Conservation (phyloP, 1,284 basidiomycete species). For the Grifola frondosa region DNA sequence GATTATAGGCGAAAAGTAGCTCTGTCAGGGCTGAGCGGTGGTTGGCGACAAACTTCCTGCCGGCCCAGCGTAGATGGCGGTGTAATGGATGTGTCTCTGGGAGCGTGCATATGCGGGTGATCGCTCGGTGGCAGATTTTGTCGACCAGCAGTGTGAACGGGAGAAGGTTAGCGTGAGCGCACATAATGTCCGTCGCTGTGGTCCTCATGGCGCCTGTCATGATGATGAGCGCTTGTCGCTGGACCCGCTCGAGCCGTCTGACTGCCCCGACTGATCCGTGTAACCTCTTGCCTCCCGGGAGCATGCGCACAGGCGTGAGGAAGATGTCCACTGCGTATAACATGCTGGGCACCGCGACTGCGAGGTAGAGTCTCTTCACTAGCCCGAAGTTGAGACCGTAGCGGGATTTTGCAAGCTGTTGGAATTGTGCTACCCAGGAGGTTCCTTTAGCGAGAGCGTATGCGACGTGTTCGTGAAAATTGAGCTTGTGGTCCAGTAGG, state of each 20-base stretch:
- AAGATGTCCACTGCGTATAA: constrained; percentile 38
- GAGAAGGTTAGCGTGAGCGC: constrained; percentile 32
- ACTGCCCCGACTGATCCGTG: constrained; percentile 14
- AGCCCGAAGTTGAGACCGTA: constrained; percentile 2
- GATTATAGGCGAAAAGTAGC: constrained; percentile 16
- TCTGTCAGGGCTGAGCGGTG: constrained; percentile 23
- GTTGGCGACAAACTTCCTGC: constrained; percentile 6
- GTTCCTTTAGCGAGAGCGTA: constrained; percentile 33
- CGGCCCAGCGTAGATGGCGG: constrained; percentile 10
- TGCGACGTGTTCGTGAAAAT: constrained; percentile 32
- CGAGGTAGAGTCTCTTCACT: constrained; percentile 21
- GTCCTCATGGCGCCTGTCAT: constrained; percentile 37
- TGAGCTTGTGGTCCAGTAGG: constrained; percentile 34
- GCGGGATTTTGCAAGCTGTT: constrained; percentile 19
- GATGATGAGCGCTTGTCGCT: constrained; percentile 30
- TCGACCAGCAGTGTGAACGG: constrained; percentile 31
- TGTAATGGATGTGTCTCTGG: constrained; percentile 34
- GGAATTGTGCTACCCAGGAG: constrained; percentile 19
- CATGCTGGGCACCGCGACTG: constrained; percentile 35
- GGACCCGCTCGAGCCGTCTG: constrained; percentile 24
- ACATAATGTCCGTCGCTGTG: constrained; percentile 32
- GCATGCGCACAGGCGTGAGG: constrained; percentile 22
- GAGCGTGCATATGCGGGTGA: constrained; percentile 32
- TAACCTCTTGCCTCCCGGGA: constrained; percentile 5
- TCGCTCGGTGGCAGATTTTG: constrained; percentile 26